These are phyloP conservation scores for Dactylellina haptotyla DNA, from an alignment of 2,329 filamentous ascomycete genomes.

Conservation along the genomic window DNA sequence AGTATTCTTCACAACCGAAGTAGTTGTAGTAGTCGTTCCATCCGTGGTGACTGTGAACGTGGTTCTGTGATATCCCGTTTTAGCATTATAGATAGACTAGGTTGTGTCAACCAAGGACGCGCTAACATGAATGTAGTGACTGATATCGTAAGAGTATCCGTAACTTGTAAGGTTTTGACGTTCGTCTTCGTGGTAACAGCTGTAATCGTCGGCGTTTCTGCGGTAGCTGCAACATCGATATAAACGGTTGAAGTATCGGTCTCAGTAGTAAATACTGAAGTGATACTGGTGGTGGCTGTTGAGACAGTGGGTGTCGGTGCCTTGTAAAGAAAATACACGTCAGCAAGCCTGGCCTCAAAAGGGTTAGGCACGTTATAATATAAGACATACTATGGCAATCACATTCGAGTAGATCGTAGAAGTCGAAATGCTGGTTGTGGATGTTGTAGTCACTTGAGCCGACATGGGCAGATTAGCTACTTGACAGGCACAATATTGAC, in stretches of 20 bases:
- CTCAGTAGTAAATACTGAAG: slow-evolving; percentile 7
- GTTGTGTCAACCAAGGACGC: slow-evolving; percentile 3
- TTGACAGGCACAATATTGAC: slow-evolving; percentile 6
- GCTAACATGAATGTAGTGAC: slow-evolving; percentile 6
- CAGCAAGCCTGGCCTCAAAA: slow-evolving; percentile 3
- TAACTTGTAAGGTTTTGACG: slow-evolving; percentile 6
- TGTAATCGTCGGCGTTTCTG: slow-evolving; percentile 3
- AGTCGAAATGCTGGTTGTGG: slow-evolving; percentile 6
- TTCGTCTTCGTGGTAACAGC: slow-evolving; percentile 6
- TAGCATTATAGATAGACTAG: slow-evolving; percentile 5
- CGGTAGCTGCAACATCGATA: slow-evolving; percentile 6
- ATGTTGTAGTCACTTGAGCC: slow-evolving; percentile 6
- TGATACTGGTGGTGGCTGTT: slow-evolving; percentile 2
- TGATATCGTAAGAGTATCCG: slow-evolving; percentile 1
- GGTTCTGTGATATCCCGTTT: slow-evolving; percentile 4
- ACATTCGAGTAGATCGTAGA: slow-evolving; percentile 6
- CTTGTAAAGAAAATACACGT: slow-evolving; percentile 3
- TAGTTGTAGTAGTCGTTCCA: slow-evolving; percentile 6
- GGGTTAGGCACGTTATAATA: slow-evolving; percentile 7
- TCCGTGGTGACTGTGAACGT: slow-evolving; percentile 5
- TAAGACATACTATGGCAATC: slow-evolving; percentile 4
- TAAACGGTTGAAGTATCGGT: slow-evolving; percentile 4
- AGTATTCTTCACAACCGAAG: slow-evolving; percentile 6
- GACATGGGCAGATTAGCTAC: slow-evolving; percentile 6
- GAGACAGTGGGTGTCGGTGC: slow-evolving; percentile 4